A percentile compares a stretch with the other conserved stretches of the same genome.
Conservation (phyloP, 1,139 yeast genomes). For the Suhomyces bolitotheri region DNA sequence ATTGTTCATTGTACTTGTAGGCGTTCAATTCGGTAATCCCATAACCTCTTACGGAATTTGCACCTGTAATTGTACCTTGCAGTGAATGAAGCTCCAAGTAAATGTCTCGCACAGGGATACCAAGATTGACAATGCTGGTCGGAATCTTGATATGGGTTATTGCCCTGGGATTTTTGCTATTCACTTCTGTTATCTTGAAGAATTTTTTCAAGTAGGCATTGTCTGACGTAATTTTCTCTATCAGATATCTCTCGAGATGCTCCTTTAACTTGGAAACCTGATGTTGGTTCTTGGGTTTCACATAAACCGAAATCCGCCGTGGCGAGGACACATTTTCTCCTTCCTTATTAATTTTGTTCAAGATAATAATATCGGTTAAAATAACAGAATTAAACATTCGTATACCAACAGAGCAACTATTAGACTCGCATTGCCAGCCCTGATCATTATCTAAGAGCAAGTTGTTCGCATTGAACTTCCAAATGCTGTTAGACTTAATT, state of each 20-base stretch:
- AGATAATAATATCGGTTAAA: slow-evolving; percentile 38
- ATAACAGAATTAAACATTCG: slow-evolving; percentile 36
- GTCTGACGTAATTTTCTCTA: slow-evolving; percentile 1
- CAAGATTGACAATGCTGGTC: slow-evolving; percentile 33
- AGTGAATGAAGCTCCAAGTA: slow-evolving; percentile 34
- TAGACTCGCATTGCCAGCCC: slow-evolving; percentile 36
- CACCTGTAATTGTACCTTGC: slow-evolving; percentile 21
- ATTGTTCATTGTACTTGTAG: slow-evolving; percentile 28
- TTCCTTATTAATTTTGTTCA: slow-evolving; percentile 17
- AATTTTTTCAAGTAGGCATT: slow-evolving; percentile 35
- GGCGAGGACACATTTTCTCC: slow-evolving; percentile 13
- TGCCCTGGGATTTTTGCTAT: slow-evolving; percentile 13
- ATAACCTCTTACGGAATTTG: slow-evolving; percentile 36
- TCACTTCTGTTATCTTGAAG: slow-evolving; percentile 32
- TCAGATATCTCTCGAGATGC: slow-evolving; percentile 22
- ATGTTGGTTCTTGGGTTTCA: slow-evolving; percentile 30
- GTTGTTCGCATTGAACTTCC: slow-evolving; percentile 45
- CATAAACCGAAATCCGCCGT: slow-evolving; percentile 25
- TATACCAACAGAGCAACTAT: slow-evolving; percentile 37
- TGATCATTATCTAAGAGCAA: slow-evolving; percentile 37
- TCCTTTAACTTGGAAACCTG: slow-evolving; percentile 20
- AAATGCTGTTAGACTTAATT: slow-evolving; percentile 17
- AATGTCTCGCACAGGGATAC: slow-evolving; percentile 36
- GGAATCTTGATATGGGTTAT: slow-evolving; percentile 39
- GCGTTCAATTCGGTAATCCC: slow-evolving; percentile 40